A percentile compares a stretch with the other conserved stretches of the same genome.
Conservation (phyloP, 1,284 basidiomycete genomes). For the Anthracocystis panici-leucophaei region DNA sequence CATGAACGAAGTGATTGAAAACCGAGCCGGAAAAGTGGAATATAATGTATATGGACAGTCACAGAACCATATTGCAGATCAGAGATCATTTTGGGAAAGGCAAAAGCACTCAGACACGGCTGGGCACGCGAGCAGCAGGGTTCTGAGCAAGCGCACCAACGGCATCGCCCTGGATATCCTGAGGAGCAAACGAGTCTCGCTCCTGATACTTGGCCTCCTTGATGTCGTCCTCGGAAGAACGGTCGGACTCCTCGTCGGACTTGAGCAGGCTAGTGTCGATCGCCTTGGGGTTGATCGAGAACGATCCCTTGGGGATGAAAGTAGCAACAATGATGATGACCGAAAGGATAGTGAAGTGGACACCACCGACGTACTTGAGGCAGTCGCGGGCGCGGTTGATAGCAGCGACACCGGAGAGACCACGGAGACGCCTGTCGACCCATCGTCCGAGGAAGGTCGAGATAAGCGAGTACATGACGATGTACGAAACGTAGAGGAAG, state of each 20-base stretch:
- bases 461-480: slow-evolving; percentile 68
- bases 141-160: slow-evolving; percentile 52
- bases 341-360: slow-evolving; percentile 69
- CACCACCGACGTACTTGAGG: slow-evolving; percentile 65
- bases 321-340: slow-evolving; percentile 69
- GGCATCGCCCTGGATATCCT: slow-evolving; percentile 42
- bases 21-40: neutral
- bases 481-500: slow-evolving; percentile 64
- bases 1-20: neutral
- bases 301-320: slow-evolving; percentile 67
- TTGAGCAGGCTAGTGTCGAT: slow-evolving; percentile 55
- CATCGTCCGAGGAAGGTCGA: slow-evolving; percentile 69
- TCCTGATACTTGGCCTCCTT: slow-evolving; percentile 50
- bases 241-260: slow-evolving; percentile 51
- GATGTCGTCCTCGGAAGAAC: slow-evolving; percentile 27
- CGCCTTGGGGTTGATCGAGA: slow-evolving; percentile 69
- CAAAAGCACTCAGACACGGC: slow-evolving; percentile 4
- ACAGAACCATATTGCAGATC: neutral
- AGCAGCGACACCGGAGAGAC: slow-evolving; percentile 32
- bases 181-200: slow-evolving; percentile 45
- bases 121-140: slow-evolving; percentile 42
- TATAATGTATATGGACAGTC: neutral
- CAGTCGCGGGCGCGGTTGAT: slow-evolving; percentile 54
- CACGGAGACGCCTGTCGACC: slow-evolving; percentile 64
- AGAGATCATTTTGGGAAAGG: neutral